Percentiles rank a stretch among this genome's conserved stretches.
Conservation (phyloP, 257 asterid genomes). For the Mitragyna speciosa region DNA sequence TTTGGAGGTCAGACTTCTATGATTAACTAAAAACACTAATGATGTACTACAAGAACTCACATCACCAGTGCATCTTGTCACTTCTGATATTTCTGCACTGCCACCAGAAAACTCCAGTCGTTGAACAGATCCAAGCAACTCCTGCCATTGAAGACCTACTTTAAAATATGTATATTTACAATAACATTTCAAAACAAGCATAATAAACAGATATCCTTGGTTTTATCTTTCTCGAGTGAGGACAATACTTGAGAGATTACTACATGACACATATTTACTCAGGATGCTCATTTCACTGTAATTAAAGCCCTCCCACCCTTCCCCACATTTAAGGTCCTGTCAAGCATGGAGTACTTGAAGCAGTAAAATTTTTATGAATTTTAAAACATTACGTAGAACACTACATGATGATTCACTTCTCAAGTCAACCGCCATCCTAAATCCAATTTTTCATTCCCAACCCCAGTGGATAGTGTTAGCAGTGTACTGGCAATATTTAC, state of each 20-base stretch:
- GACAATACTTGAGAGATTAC: background rate
- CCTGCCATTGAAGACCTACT: slow-evolving; percentile 49
- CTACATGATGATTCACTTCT: background rate
- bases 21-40: background rate
- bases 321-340: background rate
- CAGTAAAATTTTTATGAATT: background rate
- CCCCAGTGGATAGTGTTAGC: background rate
- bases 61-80: slow-evolving; percentile 84
- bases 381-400: background rate
- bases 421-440: background rate
- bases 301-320: background rate
- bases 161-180: background rate
- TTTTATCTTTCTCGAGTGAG: background rate
- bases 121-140: slow-evolving; percentile 63
- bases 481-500: background rate
- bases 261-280: background rate
- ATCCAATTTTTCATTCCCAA: background rate
- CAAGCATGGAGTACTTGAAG: background rate
- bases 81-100: slow-evolving; percentile 78
- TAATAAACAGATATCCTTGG: background rate
- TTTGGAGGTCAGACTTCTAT: background rate
- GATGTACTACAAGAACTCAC: slow-evolving; percentile 47
- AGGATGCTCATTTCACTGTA: background rate
- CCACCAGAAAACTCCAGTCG: slow-evolving; percentile 69
- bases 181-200: too few species aligned